Percentiles rank a stretch among this genome's conserved stretches.
phyloP scores from a whole-genome alignment of 2,329 filamentous ascomycete species.

The Fusarium sp. region DNA sequence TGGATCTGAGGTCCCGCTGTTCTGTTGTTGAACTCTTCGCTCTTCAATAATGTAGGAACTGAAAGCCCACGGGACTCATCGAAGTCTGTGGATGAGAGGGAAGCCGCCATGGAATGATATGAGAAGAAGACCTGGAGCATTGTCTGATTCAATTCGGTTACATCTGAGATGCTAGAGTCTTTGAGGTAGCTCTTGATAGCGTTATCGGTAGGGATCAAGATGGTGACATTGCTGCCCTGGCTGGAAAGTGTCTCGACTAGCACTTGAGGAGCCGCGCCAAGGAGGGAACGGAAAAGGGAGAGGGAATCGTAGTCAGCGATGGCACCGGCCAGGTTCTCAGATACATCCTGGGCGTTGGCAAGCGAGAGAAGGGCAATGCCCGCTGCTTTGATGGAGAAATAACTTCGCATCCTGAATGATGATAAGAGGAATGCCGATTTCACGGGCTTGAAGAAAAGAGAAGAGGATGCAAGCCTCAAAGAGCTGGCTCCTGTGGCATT shows the following conservation, averaged over 20 bases:
- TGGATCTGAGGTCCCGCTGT: slow-evolving; percentile 12
- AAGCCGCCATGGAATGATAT: slow-evolving; percentile 24
- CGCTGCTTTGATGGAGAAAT: not conserved
- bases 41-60: slow-evolving; percentile 21
- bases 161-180: not conserved
- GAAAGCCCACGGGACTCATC: not conserved
- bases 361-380: slow-evolving; percentile 1
- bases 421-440: fast-evolving
- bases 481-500: fast-evolving
- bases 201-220: slow-evolving; percentile 31
- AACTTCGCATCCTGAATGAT: not conserved
- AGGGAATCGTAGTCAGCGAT: slow-evolving; percentile 19
- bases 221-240: slow-evolving; percentile 21
- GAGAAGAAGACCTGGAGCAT: slow-evolving; percentile 27
- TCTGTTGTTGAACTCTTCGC: slow-evolving; percentile 30
- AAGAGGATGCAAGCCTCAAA: not conserved
- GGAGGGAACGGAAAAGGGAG: slow-evolving; percentile 23
- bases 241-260: not conserved
- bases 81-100: slow-evolving; percentile 15
- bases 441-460: fast-evolving
- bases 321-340: slow-evolving; percentile 12
- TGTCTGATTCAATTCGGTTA: slow-evolving; percentile 1
- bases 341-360: slow-evolving; percentile 4
- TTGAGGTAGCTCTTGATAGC: slow-evolving; percentile 28
- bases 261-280: not conserved